phyloP scores from a whole-genome alignment of 2,329 filamentous ascomycete species.

The Talaromyces pinophilus region DNA sequence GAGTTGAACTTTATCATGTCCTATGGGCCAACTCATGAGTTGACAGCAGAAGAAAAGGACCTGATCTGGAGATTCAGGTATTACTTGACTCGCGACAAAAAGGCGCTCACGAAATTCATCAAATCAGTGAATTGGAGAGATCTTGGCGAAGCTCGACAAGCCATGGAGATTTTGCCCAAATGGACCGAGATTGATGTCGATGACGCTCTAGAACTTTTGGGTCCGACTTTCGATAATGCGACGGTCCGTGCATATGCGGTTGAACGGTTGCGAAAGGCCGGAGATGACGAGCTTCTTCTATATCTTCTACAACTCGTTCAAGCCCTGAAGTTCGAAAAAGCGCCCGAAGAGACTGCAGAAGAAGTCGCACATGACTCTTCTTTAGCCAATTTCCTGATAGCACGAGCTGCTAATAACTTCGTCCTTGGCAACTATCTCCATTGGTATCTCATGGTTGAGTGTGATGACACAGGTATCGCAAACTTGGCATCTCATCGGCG shows the following conservation, averaged over 20 bases:
- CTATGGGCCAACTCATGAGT: constrained; percentile 85
- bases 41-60: constrained; percentile 91
- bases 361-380: constrained; percentile 74
- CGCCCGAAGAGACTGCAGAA: constrained; percentile 61
- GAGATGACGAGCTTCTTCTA: constrained; percentile 85
- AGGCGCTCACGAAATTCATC: constrained; percentile 92
- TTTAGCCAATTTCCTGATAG: constrained; percentile 83
- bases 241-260: constrained; percentile 92
- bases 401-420: constrained; percentile 83
- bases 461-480: constrained; percentile 76
- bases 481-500: constrained; percentile 74
- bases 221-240: constrained; percentile 85
- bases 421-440: constrained; percentile 92
- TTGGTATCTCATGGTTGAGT: constrained; percentile 99
- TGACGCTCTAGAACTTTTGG: constrained; percentile 89
- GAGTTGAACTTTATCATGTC: constrained; percentile 88
- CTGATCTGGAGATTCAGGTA: constrained; percentile 97
- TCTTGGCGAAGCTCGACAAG: constrained; percentile 79
- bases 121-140: constrained; percentile 97
- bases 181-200: constrained; percentile 98
- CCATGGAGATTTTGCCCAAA: constrained; percentile 82
- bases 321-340: constrained; percentile 89
- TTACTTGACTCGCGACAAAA: constrained; percentile 88
- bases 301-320: constrained; percentile 95
- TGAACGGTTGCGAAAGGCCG: constrained; percentile 84